Evolutionary conservation across 2,329 filamentous ascomycete species (phyloP).

Genomic region (Talaromyces sp.): DNA sequence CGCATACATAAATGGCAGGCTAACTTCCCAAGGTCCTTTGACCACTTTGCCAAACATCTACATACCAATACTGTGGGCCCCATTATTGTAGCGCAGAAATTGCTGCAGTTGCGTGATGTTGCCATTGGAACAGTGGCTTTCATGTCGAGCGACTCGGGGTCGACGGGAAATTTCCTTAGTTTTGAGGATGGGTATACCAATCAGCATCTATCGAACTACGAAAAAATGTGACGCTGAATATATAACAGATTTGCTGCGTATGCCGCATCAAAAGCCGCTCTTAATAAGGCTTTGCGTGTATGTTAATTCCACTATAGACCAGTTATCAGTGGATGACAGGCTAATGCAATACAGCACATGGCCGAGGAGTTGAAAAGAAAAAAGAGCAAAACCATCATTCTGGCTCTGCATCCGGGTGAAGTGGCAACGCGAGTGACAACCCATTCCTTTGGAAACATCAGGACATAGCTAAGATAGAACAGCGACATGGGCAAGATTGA

Average conservation of each 20-base stretch:
- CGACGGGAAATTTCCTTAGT: constrained; percentile 47
- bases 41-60: constrained; percentile 51
- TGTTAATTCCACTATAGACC: background rate
- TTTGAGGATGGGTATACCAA: constrained; percentile 45
- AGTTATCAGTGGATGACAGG: background rate
- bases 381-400: constrained; percentile 45
- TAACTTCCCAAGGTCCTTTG: constrained; percentile 43
- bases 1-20: constrained; percentile 22
- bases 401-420: constrained; percentile 56
- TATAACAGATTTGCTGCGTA: constrained; percentile 51
- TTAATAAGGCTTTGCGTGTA: constrained; percentile 51
- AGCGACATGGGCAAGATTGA: constrained; percentile 53
- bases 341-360: constrained; percentile 39
- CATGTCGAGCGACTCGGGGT: constrained; percentile 56
- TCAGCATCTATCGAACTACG: too few species aligned
- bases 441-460: too few species aligned
- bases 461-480: background rate
- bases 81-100: constrained; percentile 52
- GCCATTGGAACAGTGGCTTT: constrained; percentile 49
- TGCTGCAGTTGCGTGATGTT: constrained; percentile 44
- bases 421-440: constrained; percentile 44
- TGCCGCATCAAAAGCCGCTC: constrained; percentile 52
- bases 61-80: constrained; percentile 57
- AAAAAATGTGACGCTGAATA: background rate
- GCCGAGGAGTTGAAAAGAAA: constrained; percentile 52